Base-by-base conservation (phyloP, 1,284 basidiomycete genomes). In the Cryptococcus floricola region DNA sequence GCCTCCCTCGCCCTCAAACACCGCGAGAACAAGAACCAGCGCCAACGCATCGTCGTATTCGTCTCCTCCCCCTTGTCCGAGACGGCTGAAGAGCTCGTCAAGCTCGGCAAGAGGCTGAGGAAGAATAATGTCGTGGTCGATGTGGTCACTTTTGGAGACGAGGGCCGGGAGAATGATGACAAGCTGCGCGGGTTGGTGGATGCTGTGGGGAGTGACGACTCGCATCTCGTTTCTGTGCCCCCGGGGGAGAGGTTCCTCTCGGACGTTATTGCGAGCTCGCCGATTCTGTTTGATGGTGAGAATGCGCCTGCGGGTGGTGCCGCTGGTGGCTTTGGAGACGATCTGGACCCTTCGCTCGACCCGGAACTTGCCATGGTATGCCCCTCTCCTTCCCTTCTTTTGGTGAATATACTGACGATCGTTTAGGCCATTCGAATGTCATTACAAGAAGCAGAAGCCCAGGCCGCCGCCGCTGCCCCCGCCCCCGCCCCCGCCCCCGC, bases 41-140 rank as follows among this genome's bases (percentile, higher is more conserved):
- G 93, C 28, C 95, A 98, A 71, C 85, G 95, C 43, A 89, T 98
- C 65, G 85, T 98, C 67, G 88, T 91, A 45, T 97, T 98, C 67
- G 85, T 95, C 55, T 93, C 87, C 23, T 94, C 91, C 6, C 96
- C 96, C 0, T 77, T 92, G 13, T 37, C 37, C 6, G 73, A 75
- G 48, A 85, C 89, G 60, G 87, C 89, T 70, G 85, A 87, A 66
- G 82, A 81, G 57, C 85, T 95, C 81, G 80, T 89, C 64, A 87
- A 85, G 75, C 84, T 99, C 16, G 95, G 93, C 23, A 97, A 95
- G 81, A 95, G 92, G 77, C 82, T 99, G 65, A 96, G 97, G 82
- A 99, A 99, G 87, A 98, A 98, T 78, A 98, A 98, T 69, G 92
- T 99, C 42, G 89, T 93, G 0, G 84, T 98, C 13, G 95, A 99